Conservation (phyloP, 2,329 filamentous ascomycete genomes). For the Ceratocystis destructans region DNA sequence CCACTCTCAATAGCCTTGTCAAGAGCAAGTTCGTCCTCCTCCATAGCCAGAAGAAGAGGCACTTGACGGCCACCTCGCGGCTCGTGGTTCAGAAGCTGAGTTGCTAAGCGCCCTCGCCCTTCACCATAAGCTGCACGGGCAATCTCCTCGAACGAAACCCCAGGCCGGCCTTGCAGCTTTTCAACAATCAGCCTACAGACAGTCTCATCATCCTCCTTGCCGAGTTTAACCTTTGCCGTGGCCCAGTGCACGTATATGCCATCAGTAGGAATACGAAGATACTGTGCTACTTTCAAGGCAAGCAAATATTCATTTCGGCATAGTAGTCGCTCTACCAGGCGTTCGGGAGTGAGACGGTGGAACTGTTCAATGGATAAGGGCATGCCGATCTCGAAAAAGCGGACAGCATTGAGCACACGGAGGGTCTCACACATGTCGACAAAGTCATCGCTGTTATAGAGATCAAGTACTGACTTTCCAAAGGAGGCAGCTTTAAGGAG, state of each 20-base stretch:
- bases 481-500: slow-evolving; percentile 93
- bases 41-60: slow-evolving; percentile 82
- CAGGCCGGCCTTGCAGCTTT: slow-evolving; percentile 71
- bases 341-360: slow-evolving; percentile 75
- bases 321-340: slow-evolving; percentile 70
- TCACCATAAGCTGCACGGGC: slow-evolving; percentile 89
- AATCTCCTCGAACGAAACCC: slow-evolving; percentile 91
- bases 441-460: slow-evolving; percentile 97
- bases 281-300: slow-evolving; percentile 75
- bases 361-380: slow-evolving; percentile 91
- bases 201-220: slow-evolving; percentile 71
- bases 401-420: slow-evolving; percentile 79
- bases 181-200: slow-evolving; percentile 79
- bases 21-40: slow-evolving; percentile 84
- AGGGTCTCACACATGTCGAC: slow-evolving; percentile 95
- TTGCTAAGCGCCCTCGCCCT: slow-evolving; percentile 76
- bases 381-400: slow-evolving; percentile 81
- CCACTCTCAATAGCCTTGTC: slow-evolving; percentile 95
- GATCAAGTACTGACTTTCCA: slow-evolving; percentile 89
- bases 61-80: slow-evolving; percentile 93
- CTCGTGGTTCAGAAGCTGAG: slow-evolving; percentile 82
- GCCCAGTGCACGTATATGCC: slow-evolving; percentile 96
- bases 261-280: slow-evolving; percentile 72
- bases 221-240: slow-evolving; percentile 77
- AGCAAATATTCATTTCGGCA: slow-evolving; percentile 85